Conservation (phyloP, 2,329 filamentous ascomycete genomes). For the Graphiopsis chlorocephala region DNA sequence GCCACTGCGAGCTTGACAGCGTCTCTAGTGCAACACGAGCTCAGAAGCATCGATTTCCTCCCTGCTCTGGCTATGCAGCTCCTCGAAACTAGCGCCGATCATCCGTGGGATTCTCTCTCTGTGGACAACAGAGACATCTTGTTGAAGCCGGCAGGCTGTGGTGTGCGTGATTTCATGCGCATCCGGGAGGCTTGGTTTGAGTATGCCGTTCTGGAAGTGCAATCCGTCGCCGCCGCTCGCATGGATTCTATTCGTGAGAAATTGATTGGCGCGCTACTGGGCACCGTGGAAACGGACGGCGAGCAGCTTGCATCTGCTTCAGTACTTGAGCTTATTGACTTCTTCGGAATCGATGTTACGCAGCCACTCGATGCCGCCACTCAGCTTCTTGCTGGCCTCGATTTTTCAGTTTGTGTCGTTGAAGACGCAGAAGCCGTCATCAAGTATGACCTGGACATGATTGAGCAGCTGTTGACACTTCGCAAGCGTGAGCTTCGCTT, state of each 20-base stretch:
- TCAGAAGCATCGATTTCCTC: constrained; percentile 77
- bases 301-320: constrained; percentile 67
- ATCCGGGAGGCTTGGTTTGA: constrained; percentile 76
- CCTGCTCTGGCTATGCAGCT: constrained; percentile 68
- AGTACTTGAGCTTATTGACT: constrained; percentile 91
- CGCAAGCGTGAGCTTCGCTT: constrained; percentile 59
- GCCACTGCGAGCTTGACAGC: constrained; percentile 82
- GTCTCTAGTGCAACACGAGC: constrained; percentile 69
- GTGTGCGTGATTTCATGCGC: constrained; percentile 73
- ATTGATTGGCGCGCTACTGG: constrained; percentile 66
- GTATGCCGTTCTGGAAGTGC: constrained; percentile 82
- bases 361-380: constrained; percentile 51
- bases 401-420: constrained; percentile 64
- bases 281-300: constrained; percentile 65
- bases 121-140: constrained; percentile 65
- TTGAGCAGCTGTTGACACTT: constrained; percentile 70
- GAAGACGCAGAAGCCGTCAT: constrained; percentile 56
- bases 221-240: constrained; percentile 53
- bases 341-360: constrained; percentile 65
- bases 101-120: constrained; percentile 66
- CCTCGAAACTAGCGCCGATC: constrained; percentile 5
- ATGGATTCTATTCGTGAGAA: constrained; percentile 53
- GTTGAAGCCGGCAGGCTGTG: constrained; percentile 62
- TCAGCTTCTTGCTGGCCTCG: constrained; percentile 62
- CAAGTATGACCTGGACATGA: constrained; percentile 67